Evolutionary conservation across 225 moss, liverwort and hornwort species (phyloP).

Genomic region (Marchantia paleacea): DNA sequence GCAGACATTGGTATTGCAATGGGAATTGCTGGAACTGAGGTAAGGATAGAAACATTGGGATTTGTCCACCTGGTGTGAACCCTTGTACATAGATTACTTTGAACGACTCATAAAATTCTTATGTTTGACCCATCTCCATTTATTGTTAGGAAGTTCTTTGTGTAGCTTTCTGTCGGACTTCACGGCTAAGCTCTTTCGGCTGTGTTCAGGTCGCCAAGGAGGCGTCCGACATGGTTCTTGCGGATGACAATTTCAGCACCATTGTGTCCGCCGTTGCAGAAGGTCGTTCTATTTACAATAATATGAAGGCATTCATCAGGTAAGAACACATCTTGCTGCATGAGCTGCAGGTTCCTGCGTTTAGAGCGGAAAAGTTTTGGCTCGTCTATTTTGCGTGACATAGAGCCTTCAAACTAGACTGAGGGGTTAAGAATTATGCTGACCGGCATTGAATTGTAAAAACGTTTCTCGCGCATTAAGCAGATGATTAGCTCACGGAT

Average conservation of each 20-base stretch:
- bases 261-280: constrained; percentile 92
- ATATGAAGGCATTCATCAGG: constrained; percentile 99
- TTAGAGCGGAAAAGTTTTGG: too few species aligned
- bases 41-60: constrained; percentile 11
- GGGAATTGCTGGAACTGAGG: constrained; percentile 99
- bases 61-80: background rate
- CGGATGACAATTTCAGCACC: constrained; percentile 92
- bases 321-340: background rate
- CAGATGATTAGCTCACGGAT: background rate
- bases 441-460: too few species aligned
- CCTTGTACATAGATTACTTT: too few species aligned
- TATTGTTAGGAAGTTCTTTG: too few species aligned
- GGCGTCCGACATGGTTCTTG: constrained; percentile 96
- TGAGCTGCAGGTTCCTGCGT: too few species aligned
- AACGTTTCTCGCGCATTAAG: too few species aligned
- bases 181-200: background rate
- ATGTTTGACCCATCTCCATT: too few species aligned
- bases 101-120: too few species aligned
- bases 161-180: too few species aligned
- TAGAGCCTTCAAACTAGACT: too few species aligned
- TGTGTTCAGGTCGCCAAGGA: constrained; percentile 81
- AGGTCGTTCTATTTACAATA: constrained; percentile 90
- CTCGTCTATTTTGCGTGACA: too few species aligned
- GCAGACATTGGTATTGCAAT: constrained; percentile 96
- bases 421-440: too few species aligned